Conservation (phyloP, 345 rosid species). For the Lepidium aucheri region DNA sequence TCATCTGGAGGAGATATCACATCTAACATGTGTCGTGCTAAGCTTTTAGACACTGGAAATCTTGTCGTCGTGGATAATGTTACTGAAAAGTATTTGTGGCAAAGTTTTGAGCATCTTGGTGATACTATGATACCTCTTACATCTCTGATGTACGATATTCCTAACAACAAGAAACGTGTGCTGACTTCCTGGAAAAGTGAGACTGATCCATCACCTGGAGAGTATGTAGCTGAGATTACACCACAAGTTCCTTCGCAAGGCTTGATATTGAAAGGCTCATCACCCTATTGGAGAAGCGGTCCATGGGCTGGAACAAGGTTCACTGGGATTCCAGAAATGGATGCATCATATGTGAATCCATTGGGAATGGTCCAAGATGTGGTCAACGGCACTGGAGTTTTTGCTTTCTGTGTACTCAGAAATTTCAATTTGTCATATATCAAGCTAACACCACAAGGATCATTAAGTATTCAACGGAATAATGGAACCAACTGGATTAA, state of each 20-base stretch:
- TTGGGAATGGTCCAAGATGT: constrained; percentile 24
- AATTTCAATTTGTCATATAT: constrained; percentile 19
- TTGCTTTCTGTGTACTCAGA: constrained; percentile 12
- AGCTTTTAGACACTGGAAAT: constrained; percentile 26
- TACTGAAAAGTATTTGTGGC: constrained; percentile 21
- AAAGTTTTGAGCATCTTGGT: constrained; percentile 27
- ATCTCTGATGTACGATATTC: constrained; percentile 21
- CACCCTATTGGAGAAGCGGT: constrained; percentile 28
- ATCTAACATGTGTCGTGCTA: constrained; percentile 13
- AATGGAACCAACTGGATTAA: constrained; percentile 13
- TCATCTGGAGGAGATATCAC: constrained; percentile 1
- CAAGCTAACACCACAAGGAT: constrained; percentile 18
- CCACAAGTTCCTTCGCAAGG: constrained; percentile 28
- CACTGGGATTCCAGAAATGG: constrained; percentile 32
- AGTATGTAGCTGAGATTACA: constrained; percentile 26
- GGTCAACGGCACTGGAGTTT: constrained; percentile 23
- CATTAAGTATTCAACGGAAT: constrained; percentile 11
- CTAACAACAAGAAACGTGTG: constrained; percentile 16
- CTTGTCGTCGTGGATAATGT: constrained; percentile 21
- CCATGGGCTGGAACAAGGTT: constrained; percentile 27
- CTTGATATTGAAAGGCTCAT: constrained; percentile 22
- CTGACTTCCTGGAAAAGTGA: constrained; percentile 25
- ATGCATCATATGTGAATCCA: constrained; percentile 19
- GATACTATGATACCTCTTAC: constrained; percentile 25
- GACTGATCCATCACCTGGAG: constrained; percentile 28